Conservation (phyloP, 176 grass and related monocot genomes). For the Aegilops longissima region DNA sequence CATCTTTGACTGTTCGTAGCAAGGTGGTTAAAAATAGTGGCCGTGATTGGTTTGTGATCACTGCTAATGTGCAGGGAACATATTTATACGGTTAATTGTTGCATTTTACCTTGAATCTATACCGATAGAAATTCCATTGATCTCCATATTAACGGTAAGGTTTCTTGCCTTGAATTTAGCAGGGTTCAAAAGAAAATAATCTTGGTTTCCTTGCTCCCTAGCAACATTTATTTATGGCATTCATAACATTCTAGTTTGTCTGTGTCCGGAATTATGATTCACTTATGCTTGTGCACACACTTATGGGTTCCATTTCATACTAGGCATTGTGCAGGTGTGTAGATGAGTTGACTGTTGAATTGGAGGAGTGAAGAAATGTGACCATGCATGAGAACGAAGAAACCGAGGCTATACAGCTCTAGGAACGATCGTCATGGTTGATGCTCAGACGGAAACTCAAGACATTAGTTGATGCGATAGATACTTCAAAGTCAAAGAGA, state of each 20-base stretch:
- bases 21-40: no score
- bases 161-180: no score
- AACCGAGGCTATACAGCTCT: conserved; percentile 22
- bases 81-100: no score
- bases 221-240: neutral
- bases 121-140: no score
- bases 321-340: conserved; percentile 48
- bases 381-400: conserved; percentile 14
- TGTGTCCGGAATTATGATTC: neutral
- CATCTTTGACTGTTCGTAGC: no score
- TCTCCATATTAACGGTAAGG: no score
- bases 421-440: conserved; percentile 21
- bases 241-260: neutral
- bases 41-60: no score
- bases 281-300: neutral
- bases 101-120: no score
- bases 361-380: conserved; percentile 49
- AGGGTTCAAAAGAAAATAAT: neutral
- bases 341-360: conserved; percentile 51
- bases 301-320: neutral
- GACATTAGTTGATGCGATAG: conserved; percentile 80
- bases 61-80: no score
- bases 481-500: conserved; percentile 82
- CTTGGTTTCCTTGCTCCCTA: neutral
- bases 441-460: conserved; percentile 84